phyloP scores from a whole-genome alignment of 805 yeast species.

The Kregervanrija delftensis region DNA sequence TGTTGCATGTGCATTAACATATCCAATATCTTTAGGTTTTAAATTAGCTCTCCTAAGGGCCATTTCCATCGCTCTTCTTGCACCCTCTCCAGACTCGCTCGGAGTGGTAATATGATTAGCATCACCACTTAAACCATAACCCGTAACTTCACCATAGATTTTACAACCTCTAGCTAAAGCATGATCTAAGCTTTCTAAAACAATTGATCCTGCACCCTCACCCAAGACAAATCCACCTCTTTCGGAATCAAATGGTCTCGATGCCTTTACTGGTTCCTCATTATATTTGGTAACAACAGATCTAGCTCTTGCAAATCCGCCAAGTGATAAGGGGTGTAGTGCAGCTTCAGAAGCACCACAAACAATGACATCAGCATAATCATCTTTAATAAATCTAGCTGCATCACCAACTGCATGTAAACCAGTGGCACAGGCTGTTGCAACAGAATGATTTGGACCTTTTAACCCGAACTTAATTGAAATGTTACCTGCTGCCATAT shows the following conservation, averaged over 20 bases:
- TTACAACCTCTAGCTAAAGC: constrained; percentile 58
- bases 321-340: constrained; percentile 77
- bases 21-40: constrained; percentile 47
- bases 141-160: constrained; percentile 75
- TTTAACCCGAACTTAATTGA: constrained; percentile 68
- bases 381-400: constrained; percentile 65
- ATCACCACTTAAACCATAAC: constrained; percentile 90
- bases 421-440: constrained; percentile 98
- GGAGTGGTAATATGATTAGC: constrained; percentile 95
- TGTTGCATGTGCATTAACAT: constrained; percentile 95
- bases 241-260: constrained; percentile 78
- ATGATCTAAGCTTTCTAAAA: constrained; percentile 72
- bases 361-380: constrained; percentile 78
- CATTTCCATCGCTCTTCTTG: constrained; percentile 70
- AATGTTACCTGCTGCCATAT: constrained; percentile 93
- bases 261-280: constrained; percentile 57
- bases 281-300: constrained; percentile 62
- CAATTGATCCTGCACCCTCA: constrained; percentile 84
- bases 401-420: constrained; percentile 93
- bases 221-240: constrained; percentile 88
- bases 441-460: constrained; percentile 84
- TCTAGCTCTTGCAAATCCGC: constrained; percentile 88
- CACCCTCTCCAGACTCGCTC: constrained; percentile 74
- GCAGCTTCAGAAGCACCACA: constrained; percentile 94
- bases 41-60: constrained; percentile 54